Base-by-base conservation (phyloP, 2,329 filamentous ascomycete genomes). In the Dichotomopilus funicola region DNA sequence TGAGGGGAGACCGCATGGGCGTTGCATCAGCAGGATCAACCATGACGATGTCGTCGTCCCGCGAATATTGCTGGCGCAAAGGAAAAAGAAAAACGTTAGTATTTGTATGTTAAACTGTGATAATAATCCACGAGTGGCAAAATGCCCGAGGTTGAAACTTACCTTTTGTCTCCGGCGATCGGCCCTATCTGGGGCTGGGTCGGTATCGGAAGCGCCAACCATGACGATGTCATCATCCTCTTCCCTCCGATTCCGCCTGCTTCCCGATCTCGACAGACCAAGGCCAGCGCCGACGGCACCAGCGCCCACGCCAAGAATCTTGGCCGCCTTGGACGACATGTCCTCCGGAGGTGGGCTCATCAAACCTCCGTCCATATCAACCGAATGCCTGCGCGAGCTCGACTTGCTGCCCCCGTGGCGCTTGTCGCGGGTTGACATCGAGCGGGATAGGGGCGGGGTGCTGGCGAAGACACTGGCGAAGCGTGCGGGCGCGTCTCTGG, bases 321-420 rank as follows among this genome's bases (percentile, higher is more conserved):
- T 91, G 36, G 89, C 88, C 34, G 89, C 89, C 70, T 95, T 95
- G 46, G 83, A 79, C 6, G 85, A 79, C 66, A 89, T 79, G 51
- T 82, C 80, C 35, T 91, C 89, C 2, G 86, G 83, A 7, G 88
- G 87, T 3, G 89, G 88, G 19, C 88, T 89, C 46, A 81, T 77
- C 58, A 91, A 74, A 6, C 83, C 87, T 59, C 77, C 76, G 34
- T 75, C 75, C 59, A 84, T 79, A 52, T 89, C 87, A 12, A 87
- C 71, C 0, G 89, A 87, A 59, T 85, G 78, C 40, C 86, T 85
- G 54, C 87, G 81, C 52, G 88, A 86, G 52, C 76, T 78, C 5
- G 82, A 76, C 57, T 76, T 83, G 55, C 77, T 77, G 38, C 72
- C 71, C 59, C 78, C 79, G 33, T 78, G 73, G 41, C 83, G 82